Evolutionary conservation across 257 asterid species (phyloP).

Genomic region (Fraxinus quadrangulata): DNA sequence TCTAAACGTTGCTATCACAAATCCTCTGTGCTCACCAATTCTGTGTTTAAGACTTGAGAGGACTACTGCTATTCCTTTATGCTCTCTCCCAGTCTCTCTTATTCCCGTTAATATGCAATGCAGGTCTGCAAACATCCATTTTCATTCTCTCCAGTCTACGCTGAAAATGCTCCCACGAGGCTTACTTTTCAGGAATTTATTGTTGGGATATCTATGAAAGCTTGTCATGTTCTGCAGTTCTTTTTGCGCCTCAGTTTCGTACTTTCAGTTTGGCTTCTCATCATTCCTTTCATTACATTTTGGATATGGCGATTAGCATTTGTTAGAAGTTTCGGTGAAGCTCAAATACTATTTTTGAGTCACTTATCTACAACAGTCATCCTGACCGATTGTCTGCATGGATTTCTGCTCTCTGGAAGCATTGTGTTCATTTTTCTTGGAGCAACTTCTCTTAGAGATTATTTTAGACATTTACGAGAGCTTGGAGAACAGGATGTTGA

Average conservation of each 20-base stretch:
- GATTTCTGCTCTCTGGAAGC: constrained; percentile 95
- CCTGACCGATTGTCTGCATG: constrained; percentile 95
- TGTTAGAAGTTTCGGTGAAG: constrained; percentile 89
- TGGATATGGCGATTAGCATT: constrained; percentile 99
- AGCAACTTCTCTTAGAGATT: constrained; percentile 97
- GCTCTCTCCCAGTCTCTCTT: constrained; percentile 15
- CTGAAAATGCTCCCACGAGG: constrained; percentile 90
- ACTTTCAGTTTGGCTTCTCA: constrained; percentile 95
- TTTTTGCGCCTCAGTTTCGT: constrained; percentile 91
- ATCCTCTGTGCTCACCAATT: constrained; percentile 10
- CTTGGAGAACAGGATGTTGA: constrained; percentile 96
- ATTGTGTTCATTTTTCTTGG: constrained; percentile 96
- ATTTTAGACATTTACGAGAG: constrained; percentile 88
- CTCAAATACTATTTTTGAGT: constrained; percentile 80
- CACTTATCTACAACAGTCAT: constrained; percentile 80
- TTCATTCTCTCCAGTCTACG: constrained; percentile 95
- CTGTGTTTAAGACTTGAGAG: neutral
- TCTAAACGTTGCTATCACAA: neutral
- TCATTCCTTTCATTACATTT: constrained; percentile 91
- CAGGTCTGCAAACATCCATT: constrained; percentile 98
- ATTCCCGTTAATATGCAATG: constrained; percentile 18
- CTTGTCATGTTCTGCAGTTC: constrained; percentile 90
- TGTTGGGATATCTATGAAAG: constrained; percentile 89
- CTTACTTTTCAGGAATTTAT: constrained; percentile 89
- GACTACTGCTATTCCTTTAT: neutral